Conservation (phyloP, 371 early-diverging fungal genomes). For the Mortierella sp. region DNA sequence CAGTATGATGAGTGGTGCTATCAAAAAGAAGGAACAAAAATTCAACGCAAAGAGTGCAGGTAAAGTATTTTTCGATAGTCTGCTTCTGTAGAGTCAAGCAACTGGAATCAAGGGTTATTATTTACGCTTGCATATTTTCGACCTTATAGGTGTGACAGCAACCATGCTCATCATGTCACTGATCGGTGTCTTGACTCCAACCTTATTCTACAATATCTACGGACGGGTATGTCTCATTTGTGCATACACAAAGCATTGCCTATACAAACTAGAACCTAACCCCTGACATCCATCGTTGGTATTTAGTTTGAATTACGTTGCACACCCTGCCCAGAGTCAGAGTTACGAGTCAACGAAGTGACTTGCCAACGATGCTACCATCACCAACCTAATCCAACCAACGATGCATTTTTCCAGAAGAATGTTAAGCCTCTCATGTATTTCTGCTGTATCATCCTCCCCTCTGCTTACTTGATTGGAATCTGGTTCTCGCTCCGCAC, state of each 20-base stretch:
- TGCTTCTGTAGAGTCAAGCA: background rate
- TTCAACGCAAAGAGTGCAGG: conserved; percentile 96
- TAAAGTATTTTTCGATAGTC: conserved; percentile 33
- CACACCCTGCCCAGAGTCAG: conserved; percentile 63
- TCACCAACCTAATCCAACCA: conserved; percentile 75
- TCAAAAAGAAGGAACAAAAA: conserved; percentile 89
- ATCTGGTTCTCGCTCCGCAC: conserved; percentile 95
- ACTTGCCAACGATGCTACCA: conserved; percentile 76
- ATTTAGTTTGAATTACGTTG: conserved; percentile 71
- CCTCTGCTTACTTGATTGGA: conserved; percentile 91
- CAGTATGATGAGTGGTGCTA: conserved; percentile 94
- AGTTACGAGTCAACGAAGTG: conserved; percentile 43
- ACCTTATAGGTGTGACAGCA: conserved; percentile 82
- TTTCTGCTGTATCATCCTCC: conserved; percentile 87
- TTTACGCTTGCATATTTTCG: background rate
- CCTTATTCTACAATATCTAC: conserved; percentile 93
- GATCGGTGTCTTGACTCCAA: conserved; percentile 94
- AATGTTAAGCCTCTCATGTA: conserved; percentile 91
- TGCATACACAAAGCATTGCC: background rate
- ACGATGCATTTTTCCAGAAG: conserved; percentile 86
- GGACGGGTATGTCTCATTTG: conserved; percentile 68
- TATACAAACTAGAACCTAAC: background rate
- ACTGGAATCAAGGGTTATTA: background rate
- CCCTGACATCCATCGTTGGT: background rate
- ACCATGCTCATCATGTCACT: conserved; percentile 96